Evolutionary conservation across 768 basidiomycete genomes (phyloP).

Genomic region (Naganishia randhawae): DNA sequence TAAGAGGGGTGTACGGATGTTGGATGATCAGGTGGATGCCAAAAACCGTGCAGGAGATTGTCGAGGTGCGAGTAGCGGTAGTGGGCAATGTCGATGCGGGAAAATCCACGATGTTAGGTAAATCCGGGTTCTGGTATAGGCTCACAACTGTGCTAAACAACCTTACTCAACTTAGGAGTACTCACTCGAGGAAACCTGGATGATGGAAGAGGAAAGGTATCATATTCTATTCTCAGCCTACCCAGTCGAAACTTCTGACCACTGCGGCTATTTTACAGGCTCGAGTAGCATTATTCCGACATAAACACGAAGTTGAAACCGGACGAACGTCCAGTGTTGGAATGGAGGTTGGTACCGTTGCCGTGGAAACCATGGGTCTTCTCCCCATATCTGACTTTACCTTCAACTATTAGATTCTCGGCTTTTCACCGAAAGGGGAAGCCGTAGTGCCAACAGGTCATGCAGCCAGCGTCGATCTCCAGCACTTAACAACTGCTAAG

Average conservation of each 20-base stretch:
- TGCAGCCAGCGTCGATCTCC: slow-evolving; percentile 45
- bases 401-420: slow-evolving; percentile 64
- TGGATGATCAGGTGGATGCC: slow-evolving; percentile 44
- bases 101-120: slow-evolving; percentile 85
- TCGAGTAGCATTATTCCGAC: slow-evolving; percentile 84
- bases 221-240: slow-evolving; percentile 23
- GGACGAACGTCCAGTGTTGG: slow-evolving; percentile 93
- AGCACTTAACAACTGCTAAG: slow-evolving; percentile 40
- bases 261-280: slow-evolving; percentile 54
- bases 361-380: background rate
- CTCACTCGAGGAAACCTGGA: slow-evolving; percentile 72
- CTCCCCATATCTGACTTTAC: background rate
- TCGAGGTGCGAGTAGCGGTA: slow-evolving; percentile 88
- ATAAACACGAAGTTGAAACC: slow-evolving; percentile 96
- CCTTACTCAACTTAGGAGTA: slow-evolving; percentile 52
- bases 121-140: background rate
- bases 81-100: slow-evolving; percentile 84
- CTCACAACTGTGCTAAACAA: background rate
- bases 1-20: slow-evolving; percentile 34
- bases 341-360: slow-evolving; percentile 68
- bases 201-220: slow-evolving; percentile 39
- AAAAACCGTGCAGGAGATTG: slow-evolving; percentile 46
- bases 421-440: slow-evolving; percentile 71
- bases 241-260: slow-evolving; percentile 59
- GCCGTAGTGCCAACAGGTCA: slow-evolving; percentile 68